phyloP scores from a whole-genome alignment of 169 alveolate species.

The Hepatocystis sp. region DNA sequence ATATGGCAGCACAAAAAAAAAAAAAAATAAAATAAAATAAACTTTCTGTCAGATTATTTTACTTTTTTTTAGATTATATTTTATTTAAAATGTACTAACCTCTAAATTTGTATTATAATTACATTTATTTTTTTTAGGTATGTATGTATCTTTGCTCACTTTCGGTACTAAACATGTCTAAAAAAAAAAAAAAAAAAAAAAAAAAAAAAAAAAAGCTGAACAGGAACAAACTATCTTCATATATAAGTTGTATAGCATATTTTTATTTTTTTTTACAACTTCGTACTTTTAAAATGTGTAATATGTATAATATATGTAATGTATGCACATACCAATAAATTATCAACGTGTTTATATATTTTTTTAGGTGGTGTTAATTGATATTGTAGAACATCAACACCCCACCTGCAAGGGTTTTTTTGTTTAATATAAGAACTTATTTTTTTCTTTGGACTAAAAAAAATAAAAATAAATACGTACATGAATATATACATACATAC shows the following conservation, averaged over 20 bases:
- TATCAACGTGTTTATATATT: conserved; percentile 30
- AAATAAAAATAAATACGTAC: no score
- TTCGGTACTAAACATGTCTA: conserved; percentile 60
- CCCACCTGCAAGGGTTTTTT: conserved; percentile 67
- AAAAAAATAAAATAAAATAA: no score
- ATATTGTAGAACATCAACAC: conserved; percentile 56
- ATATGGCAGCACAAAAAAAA: no score
- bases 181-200: background rate
- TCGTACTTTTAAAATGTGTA: no score
- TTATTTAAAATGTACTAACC: conserved; percentile 8
- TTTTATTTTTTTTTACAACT: background rate
- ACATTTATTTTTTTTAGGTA: conserved; percentile 31
- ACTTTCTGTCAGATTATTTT: no score
- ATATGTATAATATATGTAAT: no score
- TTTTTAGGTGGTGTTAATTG: conserved; percentile 33
- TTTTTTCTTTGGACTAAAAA: conserved; percentile 56
- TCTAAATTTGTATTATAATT: conserved; percentile 40
- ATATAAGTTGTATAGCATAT: no score
- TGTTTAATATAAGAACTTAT: conserved; percentile 30
- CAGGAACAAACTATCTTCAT: no score
- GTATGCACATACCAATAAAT: conserved; percentile 62
- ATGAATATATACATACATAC: no score
- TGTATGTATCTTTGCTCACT: conserved; percentile 35
- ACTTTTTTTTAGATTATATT: background rate
- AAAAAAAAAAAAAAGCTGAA: background rate